phyloP scores from a whole-genome alignment of 1,139 yeast genomes.

The Lizanozyma gosingica region DNA sequence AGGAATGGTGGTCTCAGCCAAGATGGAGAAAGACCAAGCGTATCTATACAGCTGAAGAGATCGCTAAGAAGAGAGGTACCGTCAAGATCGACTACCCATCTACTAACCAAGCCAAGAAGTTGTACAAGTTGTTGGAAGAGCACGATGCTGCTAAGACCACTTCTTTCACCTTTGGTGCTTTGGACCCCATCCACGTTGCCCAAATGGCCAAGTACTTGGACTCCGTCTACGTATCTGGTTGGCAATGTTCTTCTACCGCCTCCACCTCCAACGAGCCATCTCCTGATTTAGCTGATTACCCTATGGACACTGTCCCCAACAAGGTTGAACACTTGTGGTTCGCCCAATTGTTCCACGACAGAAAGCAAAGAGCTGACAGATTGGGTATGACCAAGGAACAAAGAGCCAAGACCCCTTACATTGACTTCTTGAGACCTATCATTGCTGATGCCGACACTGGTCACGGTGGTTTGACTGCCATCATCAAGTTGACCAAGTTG shows the following conservation, averaged over 20 bases:
- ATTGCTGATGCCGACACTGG: constrained; percentile 98
- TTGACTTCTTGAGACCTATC: constrained; percentile 87
- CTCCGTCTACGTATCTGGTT: constrained; percentile 88
- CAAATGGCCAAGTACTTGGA: constrained; percentile 96
- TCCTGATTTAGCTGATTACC: constrained; percentile 97
- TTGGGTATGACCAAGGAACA: constrained; percentile 48
- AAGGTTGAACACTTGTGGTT: constrained; percentile 96
- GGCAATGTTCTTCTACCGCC: constrained; percentile 98
- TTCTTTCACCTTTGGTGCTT: constrained; percentile 90
- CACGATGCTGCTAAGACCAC: constrained; percentile 70
- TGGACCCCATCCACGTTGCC: constrained; percentile 92
- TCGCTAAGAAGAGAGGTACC: constrained; percentile 82
- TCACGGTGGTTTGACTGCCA: constrained; percentile 97
- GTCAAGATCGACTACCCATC: constrained; percentile 65
- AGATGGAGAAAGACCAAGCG: constrained; percentile 88
- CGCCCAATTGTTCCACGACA: constrained; percentile 95
- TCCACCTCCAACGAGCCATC: constrained; percentile 96
- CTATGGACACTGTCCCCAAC: constrained; percentile 97
- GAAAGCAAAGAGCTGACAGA: constrained; percentile 90
- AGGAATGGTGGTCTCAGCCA: constrained; percentile 87
- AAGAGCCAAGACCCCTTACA: constrained; percentile 56
- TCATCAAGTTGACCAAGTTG: constrained; percentile 89
- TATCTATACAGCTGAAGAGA: constrained; percentile 81
- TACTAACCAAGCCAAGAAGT: constrained; percentile 74
- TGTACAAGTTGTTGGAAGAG: constrained; percentile 57